These are phyloP conservation scores for Heterobasidion occidentale DNA, from an alignment of 1,284 basidiomycete species.

Conservation along the genomic window DNA sequence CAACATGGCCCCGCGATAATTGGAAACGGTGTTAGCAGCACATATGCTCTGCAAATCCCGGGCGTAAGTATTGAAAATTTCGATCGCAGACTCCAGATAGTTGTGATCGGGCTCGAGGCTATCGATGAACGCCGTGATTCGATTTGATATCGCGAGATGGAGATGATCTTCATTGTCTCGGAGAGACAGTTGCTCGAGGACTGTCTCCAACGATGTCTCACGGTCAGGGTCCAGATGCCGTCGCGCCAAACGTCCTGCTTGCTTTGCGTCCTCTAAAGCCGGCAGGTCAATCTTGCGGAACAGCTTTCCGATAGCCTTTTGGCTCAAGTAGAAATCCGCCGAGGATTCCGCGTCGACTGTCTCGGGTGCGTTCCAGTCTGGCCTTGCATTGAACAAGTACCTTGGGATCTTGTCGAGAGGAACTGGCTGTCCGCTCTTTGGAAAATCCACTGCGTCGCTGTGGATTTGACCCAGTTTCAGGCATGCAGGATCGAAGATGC, in stretches of 20 bases:
- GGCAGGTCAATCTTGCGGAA: slow-evolving; percentile 52
- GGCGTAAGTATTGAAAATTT: slow-evolving; percentile 37
- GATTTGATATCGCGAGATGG: slow-evolving; percentile 13
- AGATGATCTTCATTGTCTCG: slow-evolving; percentile 10
- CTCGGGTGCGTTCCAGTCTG: slow-evolving; percentile 64
- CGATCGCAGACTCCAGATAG: slow-evolving; percentile 15
- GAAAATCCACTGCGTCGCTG: slow-evolving; percentile 66
- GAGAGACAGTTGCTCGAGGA: slow-evolving; percentile 18
- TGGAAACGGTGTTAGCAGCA: slow-evolving; percentile 37
- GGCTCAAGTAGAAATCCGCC: slow-evolving; percentile 39
- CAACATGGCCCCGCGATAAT: slow-evolving; percentile 30
- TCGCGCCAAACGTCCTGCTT: slow-evolving; percentile 14
- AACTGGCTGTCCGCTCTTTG: slow-evolving; percentile 49
- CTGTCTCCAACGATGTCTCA: slow-evolving; percentile 13
- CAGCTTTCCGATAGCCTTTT: slow-evolving; percentile 45
- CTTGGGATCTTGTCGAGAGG: slow-evolving; percentile 38
- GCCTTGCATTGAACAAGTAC: slow-evolving; percentile 27
- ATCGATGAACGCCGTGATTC: slow-evolving; percentile 19
- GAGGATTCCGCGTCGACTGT: slow-evolving; percentile 27
- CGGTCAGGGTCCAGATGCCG: slow-evolving; percentile 11
- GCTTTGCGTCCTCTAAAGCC: slow-evolving; percentile 18
- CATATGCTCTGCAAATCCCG: slow-evolving; percentile 43
- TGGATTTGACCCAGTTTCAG: slow-evolving; percentile 56
- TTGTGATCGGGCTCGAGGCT: slow-evolving; percentile 13
- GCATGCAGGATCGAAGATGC: slow-evolving; percentile 55